phyloP scores from a whole-genome alignment of 2,329 filamentous ascomycete genomes.

The Rasamsonia emersonii region DNA sequence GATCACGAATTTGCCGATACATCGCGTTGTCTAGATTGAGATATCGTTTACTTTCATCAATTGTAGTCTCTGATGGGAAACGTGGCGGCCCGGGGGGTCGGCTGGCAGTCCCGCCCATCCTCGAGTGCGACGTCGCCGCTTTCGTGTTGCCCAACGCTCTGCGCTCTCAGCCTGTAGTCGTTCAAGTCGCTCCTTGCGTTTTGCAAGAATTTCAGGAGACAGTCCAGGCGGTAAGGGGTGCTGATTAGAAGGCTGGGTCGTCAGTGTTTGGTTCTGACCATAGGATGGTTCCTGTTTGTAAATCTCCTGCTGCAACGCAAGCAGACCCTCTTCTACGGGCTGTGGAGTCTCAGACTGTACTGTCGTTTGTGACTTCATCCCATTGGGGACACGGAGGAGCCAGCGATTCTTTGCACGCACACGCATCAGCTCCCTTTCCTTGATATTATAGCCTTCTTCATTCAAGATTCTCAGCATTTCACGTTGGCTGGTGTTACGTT shows the following conservation, averaged over 20 bases:
- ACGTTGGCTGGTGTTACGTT: constrained; percentile 60
- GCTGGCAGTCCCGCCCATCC: constrained; percentile 61
- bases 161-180: constrained; percentile 51
- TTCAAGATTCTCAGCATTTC: constrained; percentile 65
- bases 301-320: constrained; percentile 32
- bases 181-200: constrained; percentile 46
- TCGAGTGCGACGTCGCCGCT: constrained; percentile 59
- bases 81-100: constrained; percentile 61
- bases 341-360: constrained; percentile 17
- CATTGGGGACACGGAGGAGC: constrained; percentile 55
- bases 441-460: constrained; percentile 65
- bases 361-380: constrained; percentile 40
- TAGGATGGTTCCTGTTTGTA: constrained; percentile 24
- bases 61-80: constrained; percentile 74
- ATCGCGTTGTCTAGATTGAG: constrained; percentile 54
- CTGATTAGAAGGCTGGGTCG: constrained; percentile 13
- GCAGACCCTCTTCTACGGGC: constrained; percentile 28
- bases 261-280: constrained; percentile 19
- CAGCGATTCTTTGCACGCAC: constrained; percentile 61
- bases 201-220: constrained; percentile 41
- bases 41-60: constrained; percentile 67
- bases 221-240: constrained; percentile 23
- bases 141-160: constrained; percentile 54
- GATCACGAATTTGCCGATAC: constrained; percentile 57
- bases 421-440: constrained; percentile 60